Base-by-base conservation (phyloP, 441 rosid genomes). In the Populus hybrid region DNA sequence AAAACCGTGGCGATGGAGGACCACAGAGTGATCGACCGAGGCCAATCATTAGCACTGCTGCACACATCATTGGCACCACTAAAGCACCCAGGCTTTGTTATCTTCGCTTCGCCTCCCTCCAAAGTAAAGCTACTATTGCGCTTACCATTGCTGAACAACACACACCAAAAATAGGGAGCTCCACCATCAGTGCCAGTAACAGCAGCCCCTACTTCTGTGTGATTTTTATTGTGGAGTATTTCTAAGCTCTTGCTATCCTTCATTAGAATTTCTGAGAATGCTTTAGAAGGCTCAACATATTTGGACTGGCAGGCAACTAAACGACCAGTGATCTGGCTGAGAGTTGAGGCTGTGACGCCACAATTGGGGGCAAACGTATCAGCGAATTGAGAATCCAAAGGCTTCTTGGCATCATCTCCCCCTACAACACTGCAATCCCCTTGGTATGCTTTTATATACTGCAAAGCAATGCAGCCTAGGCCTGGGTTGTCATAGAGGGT, bases 391-490 rank as follows among this genome's bases (percentile, higher is more conserved):
- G 91, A 76, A 67, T 89, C 91, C 16, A 87, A 75, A 8, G 97
- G 97, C 77, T 89, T 91, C 88, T 85, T 89, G 72, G 97, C 92
- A 67, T 87, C 74, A 5, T 85, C 10, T 26, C 94, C 96, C 36
- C 92, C 92, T 18, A 91, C 85, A 9, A 84, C 90, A 67, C 64
- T 63, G 36, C 97, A 91, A 21, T 88, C 81, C 61, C 97, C 97
- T 85, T 86, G 80, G 80, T 88, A 89, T 34, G 90, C 94, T 83
- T 90, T 91, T 80, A 89, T 85, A 80, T 90, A 90, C 79, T 91
- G 94, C 84, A 91, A 83, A 36, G 97, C 97, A 78, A 91, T 82
- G 87, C 96, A 91, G 26, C 89, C 96, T 36, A 91, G 81, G 75
- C 96, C 92, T 0, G 90, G 81, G 78, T 89, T 89, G 83, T 85